These are phyloP conservation scores for Tremella mesenterica DNA, from an alignment of 768 basidiomycete species.

Conservation along the genomic window DNA sequence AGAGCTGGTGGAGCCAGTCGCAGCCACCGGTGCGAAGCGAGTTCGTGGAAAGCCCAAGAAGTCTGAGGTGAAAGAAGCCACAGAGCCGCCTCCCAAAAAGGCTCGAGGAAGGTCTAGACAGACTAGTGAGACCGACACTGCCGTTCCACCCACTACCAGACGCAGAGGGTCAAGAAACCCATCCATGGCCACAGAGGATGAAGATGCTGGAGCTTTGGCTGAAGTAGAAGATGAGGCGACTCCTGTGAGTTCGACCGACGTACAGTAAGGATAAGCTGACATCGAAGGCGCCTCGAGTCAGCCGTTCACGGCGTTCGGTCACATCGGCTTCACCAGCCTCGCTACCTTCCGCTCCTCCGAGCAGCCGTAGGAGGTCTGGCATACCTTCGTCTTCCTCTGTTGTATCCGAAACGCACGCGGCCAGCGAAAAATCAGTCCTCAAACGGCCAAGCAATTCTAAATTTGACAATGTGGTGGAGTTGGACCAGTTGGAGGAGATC, in stretches of 20 bases:
- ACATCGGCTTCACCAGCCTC: constrained; percentile 1
- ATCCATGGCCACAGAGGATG: too few species aligned
- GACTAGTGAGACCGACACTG: neutral
- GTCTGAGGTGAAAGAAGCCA: neutral
- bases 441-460: neutral
- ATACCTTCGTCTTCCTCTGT: constrained; percentile 10
- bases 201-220: constrained; percentile 8
- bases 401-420: neutral
- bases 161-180: neutral
- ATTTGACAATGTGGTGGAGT: constrained; percentile 10
- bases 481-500: constrained; percentile 13
- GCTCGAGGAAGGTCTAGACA: constrained; percentile 8
- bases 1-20: neutral
- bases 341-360: constrained; percentile 10
- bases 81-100: constrained; percentile 2
- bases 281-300: too few species aligned
- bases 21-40: neutral
- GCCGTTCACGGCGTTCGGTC: too few species aligned
- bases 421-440: neutral
- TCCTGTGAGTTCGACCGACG: neutral
- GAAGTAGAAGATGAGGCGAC: constrained; percentile 4
- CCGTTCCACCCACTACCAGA: neutral
- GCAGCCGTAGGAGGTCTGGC: constrained; percentile 7
- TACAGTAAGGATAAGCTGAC: too few species aligned
- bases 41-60: constrained; percentile 1